Evolutionary conservation across 2,329 filamentous ascomycete species (phyloP).

Genomic region (Biscogniauxia sp.): DNA sequence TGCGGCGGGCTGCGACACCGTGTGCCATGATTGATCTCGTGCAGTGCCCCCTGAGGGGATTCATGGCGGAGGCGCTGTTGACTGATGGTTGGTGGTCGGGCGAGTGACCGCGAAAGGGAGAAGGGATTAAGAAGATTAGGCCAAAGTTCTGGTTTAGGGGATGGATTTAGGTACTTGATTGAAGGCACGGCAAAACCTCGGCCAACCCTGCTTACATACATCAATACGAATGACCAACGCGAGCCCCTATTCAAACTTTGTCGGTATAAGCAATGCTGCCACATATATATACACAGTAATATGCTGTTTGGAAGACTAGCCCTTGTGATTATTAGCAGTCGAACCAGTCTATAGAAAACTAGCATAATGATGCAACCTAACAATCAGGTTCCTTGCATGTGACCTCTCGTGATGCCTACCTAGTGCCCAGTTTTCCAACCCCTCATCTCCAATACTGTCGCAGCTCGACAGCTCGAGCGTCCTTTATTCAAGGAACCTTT

Average conservation of each 20-base stretch:
- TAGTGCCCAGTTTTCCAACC: not conserved
- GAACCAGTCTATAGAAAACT: not conserved
- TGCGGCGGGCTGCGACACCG: not conserved
- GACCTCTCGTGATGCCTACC: not conserved
- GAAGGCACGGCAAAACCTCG: not conserved
- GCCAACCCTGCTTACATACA: not conserved
- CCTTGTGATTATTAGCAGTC: not conserved
- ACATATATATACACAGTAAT: not conserved
- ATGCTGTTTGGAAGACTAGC: not conserved
- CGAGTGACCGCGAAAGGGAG: no score
- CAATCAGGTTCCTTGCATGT: not conserved
- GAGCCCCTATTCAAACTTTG: not conserved
- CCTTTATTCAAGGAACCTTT: slow-evolving; percentile 2
- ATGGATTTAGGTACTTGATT: not conserved
- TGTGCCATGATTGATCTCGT: slow-evolving; percentile 3
- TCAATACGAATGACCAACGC: not conserved
- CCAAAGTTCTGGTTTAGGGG: no score
- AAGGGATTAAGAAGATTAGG: not conserved
- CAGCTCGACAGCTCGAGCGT: not conserved
- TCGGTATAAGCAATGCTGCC: not conserved
- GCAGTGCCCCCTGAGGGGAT: slow-evolving; percentile 4
- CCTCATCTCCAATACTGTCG: not conserved
- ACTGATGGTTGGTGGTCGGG: not conserved
- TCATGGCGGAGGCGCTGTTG: slow-evolving; percentile 7
- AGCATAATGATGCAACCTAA: not conserved